Evolutionary conservation across 192 early-diverging fungal species (phyloP).

Genomic region (Anaeromyces robustus): DNA sequence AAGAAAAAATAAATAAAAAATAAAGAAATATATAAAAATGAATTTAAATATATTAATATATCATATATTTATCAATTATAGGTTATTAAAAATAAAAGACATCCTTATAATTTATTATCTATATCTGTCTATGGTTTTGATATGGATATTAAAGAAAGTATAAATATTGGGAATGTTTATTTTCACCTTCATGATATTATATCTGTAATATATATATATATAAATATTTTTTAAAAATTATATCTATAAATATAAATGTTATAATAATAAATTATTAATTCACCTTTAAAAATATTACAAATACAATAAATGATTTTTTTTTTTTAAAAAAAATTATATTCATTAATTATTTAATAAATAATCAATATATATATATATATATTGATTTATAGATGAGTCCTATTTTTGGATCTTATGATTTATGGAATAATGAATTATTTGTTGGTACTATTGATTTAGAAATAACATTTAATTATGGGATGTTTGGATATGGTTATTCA

Average conservation of each 20-base stretch:
- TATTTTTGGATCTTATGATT: conserved; percentile 15
- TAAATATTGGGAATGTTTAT: conserved; percentile 11
- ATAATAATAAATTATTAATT: too few relatives aligned
- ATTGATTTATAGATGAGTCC: conserved; percentile 14
- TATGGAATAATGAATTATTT: conserved; percentile 16
- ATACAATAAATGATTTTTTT: too few relatives aligned
- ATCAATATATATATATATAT: too few relatives aligned
- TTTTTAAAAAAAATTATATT: too few relatives aligned
- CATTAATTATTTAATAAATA: too few relatives aligned
- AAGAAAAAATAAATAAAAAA: too few relatives aligned
- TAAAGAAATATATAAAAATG: too few relatives aligned
- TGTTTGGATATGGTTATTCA: conserved; percentile 30
- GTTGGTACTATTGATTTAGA: conserved; percentile 24
- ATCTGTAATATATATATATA: conserved; percentile 4
- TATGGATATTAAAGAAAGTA: neutral
- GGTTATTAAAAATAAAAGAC: conserved; percentile 15
- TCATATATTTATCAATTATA: too few relatives aligned
- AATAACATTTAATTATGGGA: conserved; percentile 25
- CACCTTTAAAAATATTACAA: too few relatives aligned
- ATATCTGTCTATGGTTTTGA: conserved; percentile 11
- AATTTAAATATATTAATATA: neutral
- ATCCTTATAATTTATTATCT: conserved; percentile 21
- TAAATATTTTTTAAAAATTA: too few relatives aligned
- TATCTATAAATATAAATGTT: too few relatives aligned
- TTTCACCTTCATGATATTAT: conserved; percentile 33